These are phyloP conservation scores for Angomonas deanei DNA, from an alignment of 208 protist species.

Conservation along the genomic window DNA sequence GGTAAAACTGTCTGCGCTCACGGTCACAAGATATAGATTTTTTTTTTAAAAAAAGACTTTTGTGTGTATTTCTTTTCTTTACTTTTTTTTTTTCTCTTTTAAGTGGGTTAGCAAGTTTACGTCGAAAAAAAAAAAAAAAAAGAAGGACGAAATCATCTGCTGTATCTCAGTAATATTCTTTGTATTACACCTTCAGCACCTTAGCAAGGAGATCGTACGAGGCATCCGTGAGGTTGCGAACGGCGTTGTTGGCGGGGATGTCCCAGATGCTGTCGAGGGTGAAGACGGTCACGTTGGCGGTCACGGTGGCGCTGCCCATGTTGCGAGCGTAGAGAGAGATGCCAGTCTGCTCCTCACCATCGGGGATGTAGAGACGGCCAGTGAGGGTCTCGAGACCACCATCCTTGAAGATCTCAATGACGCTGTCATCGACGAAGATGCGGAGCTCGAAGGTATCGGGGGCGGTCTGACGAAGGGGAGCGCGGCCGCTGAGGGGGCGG, in stretches of 20 bases:
- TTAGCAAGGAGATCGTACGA: neutral
- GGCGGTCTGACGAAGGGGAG: constrained; percentile 18
- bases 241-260: neutral
- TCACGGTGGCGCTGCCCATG: constrained; percentile 6
- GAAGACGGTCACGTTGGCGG: constrained; percentile 8
- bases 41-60: too few species aligned
- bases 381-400: constrained; percentile 18
- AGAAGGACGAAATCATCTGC: too few species aligned
- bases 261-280: constrained; percentile 14
- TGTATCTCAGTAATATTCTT: neutral
- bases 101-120: neutral
- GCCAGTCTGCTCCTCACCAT: constrained; percentile 8
- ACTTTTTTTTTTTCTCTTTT: neutral
- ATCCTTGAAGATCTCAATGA: constrained; percentile 22
- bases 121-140: too few species aligned
- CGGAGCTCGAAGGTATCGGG: constrained; percentile 8
- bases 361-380: constrained; percentile 11
- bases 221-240: constrained; percentile 1
- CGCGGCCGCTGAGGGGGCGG: constrained; percentile 21
- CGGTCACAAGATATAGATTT: too few species aligned
- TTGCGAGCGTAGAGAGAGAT: constrained; percentile 10
- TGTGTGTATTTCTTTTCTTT: neutral
- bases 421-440: constrained; percentile 14
- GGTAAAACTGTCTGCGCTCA: too few species aligned
- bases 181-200: neutral